Percentiles rank a stretch among this genome's conserved stretches.
These are phyloP conservation scores for Colletotrichum tabaci DNA, from an alignment of 2,329 filamentous ascomycete genomes.

Conservation along the genomic window DNA sequence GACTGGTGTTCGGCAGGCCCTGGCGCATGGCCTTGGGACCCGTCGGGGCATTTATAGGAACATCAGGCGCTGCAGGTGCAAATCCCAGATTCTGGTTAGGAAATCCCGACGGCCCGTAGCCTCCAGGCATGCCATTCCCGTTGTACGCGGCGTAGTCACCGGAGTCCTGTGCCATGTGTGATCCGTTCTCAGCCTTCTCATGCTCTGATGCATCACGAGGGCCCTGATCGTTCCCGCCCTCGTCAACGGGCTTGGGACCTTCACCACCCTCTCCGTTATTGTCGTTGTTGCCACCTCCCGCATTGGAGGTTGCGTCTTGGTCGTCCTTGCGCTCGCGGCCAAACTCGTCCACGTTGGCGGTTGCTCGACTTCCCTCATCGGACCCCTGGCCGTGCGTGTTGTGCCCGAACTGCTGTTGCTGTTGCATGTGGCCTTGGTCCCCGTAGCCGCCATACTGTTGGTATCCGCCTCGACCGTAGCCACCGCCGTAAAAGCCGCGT, in stretches of 20 bases:
- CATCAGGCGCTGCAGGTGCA: constrained; percentile 54
- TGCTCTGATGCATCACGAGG: constrained; percentile 47
- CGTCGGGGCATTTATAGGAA: constrained; percentile 83
- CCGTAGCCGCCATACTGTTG: constrained; percentile 59
- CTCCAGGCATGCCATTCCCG: constrained; percentile 49
- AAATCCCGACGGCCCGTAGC: constrained; percentile 38
- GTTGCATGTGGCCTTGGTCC: constrained; percentile 51
- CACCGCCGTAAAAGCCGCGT: constrained; percentile 71
- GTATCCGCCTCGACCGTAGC: constrained; percentile 70
- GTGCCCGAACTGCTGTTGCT: constrained; percentile 33
- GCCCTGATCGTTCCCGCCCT: constrained; percentile 45
- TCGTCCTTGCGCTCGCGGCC: constrained; percentile 50
- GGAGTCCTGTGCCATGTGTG: constrained; percentile 47
- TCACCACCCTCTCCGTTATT: constrained; percentile 26
- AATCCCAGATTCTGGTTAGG: constrained; percentile 46
- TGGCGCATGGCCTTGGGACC: constrained; percentile 96
- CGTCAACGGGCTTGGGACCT: constrained; percentile 33
- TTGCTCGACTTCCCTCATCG: constrained; percentile 43
- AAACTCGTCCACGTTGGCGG: constrained; percentile 57
- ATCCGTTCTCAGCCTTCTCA: constrained; percentile 47
- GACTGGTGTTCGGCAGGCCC: constrained; percentile 86
- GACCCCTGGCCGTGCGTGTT: constrained; percentile 43
- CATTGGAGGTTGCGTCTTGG: constrained; percentile 31
- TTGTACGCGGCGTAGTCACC: constrained; percentile 47
- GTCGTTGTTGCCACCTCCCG: constrained; percentile 24